Percentiles rank a stretch among this genome's conserved stretches.
Evolutionary conservation across 1,284 basidiomycete genomes (phyloP).

Genomic region (Earliella scabrosa): DNA sequence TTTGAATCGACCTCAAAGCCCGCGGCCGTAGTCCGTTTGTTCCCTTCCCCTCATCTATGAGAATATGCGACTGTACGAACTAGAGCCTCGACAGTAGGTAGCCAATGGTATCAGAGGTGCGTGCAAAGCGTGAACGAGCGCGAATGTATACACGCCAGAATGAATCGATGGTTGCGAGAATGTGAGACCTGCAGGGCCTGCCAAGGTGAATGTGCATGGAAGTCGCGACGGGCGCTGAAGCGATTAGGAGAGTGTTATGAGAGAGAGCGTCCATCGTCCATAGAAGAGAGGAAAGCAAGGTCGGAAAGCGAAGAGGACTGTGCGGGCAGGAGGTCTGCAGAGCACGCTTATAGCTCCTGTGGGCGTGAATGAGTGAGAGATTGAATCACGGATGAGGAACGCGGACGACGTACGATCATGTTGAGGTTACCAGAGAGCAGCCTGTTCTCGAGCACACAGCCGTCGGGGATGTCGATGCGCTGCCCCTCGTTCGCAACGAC

Average conservation of each 20-base stretch:
- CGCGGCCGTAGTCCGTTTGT: slow-evolving; percentile 7
- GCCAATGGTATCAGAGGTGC: neutral
- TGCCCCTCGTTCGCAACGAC: slow-evolving; percentile 47
- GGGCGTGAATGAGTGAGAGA: neutral
- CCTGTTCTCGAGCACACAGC: slow-evolving; percentile 92
- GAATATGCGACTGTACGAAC: neutral
- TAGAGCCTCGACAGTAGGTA: neutral
- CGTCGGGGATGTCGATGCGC: slow-evolving; percentile 95
- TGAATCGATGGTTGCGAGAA: neutral
- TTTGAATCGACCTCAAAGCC: neutral
- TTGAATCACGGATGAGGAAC: neutral
- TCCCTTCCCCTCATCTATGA: slow-evolving; percentile 7
- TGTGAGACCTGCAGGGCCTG: no score
- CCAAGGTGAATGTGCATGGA: neutral
- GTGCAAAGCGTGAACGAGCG: neutral
- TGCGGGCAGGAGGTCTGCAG: neutral
- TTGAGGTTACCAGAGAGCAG: slow-evolving; percentile 58
- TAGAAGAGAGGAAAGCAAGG: slow-evolving; percentile 2
- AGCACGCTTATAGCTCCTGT: slow-evolving; percentile 17
- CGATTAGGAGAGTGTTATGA: slow-evolving; percentile 2
- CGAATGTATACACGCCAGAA: neutral
- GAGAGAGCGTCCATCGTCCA: slow-evolving; percentile 15
- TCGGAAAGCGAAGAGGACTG: neutral
- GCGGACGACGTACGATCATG: slow-evolving; percentile 44
- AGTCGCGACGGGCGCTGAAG: slow-evolving; percentile 9